Base-by-base conservation (phyloP, 768 basidiomycete genomes). In the Pleurotus pulmonarius region DNA sequence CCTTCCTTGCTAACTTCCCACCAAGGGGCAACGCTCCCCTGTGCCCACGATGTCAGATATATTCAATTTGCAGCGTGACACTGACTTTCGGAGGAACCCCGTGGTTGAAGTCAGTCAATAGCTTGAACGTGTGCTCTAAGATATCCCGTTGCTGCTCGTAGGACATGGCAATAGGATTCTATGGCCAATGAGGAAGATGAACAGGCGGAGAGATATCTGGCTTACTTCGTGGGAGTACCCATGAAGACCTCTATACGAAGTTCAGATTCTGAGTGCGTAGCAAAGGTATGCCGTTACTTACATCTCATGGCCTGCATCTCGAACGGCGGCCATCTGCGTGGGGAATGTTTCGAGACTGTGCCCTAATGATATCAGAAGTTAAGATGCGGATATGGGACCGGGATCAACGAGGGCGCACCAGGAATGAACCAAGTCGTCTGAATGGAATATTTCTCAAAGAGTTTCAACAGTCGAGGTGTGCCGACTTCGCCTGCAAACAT, bases 401-500 rank as follows among this genome's bases (percentile, higher is more conserved):
- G 9, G n/a, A 39, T 9, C 58, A 58, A 34, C 9, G 5, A 16
- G n/a, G 20, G 16, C 52, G 22, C 61, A 80, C 86, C 88, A 22
- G 87, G 86, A 54, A 89, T 88, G 66, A 89, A 90, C 86, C 87
- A 89, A 8, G 83, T 87, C 20, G 87, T 83, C 67, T 72, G 75
- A 44, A 79, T 83, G n/a, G 75, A 72, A 65, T 86, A 87, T 69
- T 88, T 89, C 29, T 77, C 72, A 70, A 90, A 89, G 18, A 90
- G 69, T 68, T 87, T 88, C 60, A 90, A 73, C 6, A 90, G 74
- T 12, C 88, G 80, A 4, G 81, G 83, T 0, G 78, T 73, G 3
- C 89, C 88, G 25, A 92, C 86, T 65, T 90, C 87, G 15, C 88
- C 89, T 0, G 89, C 86, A 61, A 81, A 90, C 74, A 88, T 81